A percentile compares a stretch with the other conserved stretches of the same genome.
These are phyloP conservation scores for Iberis amara DNA, from an alignment of 441 rosid genomes.

Conservation along the genomic window DNA sequence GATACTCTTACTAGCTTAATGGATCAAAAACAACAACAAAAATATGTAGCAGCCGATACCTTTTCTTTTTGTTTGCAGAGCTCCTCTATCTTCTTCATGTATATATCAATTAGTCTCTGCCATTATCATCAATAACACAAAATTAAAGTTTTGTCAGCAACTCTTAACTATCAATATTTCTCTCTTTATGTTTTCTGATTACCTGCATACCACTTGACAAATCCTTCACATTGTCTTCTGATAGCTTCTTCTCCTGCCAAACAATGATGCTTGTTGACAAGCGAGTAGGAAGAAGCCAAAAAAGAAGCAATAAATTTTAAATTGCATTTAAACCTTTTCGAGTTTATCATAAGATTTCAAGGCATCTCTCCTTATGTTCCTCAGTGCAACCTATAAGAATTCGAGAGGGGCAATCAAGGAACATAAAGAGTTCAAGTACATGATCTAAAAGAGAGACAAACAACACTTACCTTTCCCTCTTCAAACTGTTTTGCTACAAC, in stretches of 20 bases:
- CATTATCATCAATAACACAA: conserved; percentile 8
- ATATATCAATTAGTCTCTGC: conserved; percentile 79
- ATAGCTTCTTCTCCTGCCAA: conserved; percentile 80
- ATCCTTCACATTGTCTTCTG: conserved; percentile 93
- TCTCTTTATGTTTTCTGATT: neutral
- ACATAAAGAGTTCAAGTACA: neutral
- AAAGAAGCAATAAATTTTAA: neutral
- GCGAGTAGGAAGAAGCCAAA: neutral
- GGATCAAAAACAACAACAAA: conserved; percentile 3
- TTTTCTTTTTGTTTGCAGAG: conserved; percentile 76
- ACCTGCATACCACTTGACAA: conserved; percentile 86
- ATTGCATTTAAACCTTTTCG: conserved; percentile 53
- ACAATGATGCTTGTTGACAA: conserved; percentile 2
- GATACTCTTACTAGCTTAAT: neutral
- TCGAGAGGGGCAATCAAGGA: neutral
- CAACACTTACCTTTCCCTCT: conserved; percentile 67
- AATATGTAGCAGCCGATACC: conserved; percentile 46
- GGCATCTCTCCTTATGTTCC: conserved; percentile 92
- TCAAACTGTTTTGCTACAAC: conserved; percentile 83
- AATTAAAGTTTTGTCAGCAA: conserved; percentile 7
- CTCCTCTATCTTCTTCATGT: conserved; percentile 73
- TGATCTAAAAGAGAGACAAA: neutral
- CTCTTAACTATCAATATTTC: neutral
- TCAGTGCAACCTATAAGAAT: conserved; percentile 61
- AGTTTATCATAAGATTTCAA: conserved; percentile 83